Evolutionary conservation across 306 rosid genomes (phyloP).

Genomic region (Ochetophila trinervis): DNA sequence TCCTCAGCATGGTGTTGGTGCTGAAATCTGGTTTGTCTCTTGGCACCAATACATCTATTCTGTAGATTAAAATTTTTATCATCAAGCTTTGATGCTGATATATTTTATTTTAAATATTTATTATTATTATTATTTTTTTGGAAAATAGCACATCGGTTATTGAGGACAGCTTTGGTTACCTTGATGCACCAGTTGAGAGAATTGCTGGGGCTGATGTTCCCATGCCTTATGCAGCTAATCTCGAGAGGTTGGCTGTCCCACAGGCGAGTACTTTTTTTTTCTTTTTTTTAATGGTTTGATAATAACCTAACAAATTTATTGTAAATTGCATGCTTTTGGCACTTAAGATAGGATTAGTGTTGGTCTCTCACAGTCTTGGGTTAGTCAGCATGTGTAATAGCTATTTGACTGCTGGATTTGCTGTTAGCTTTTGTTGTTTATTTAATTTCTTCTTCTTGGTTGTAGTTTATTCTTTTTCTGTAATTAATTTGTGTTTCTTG

Average conservation of each 20-base stretch:
- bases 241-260: constrained; percentile 96
- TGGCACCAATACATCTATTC: constrained; percentile 10
- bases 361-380: not conserved
- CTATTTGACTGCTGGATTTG: not conserved
- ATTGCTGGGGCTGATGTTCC: constrained; percentile 96
- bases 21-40: constrained; percentile 84
- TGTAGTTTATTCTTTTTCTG: constrained; percentile 2
- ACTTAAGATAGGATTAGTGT: not conserved
- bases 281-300: not conserved
- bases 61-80: constrained; percentile 15
- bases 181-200: constrained; percentile 97
- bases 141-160: constrained; percentile 74
- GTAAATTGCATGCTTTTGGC: not conserved
- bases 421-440: not conserved
- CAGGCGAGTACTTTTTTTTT: constrained; percentile 48
- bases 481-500: constrained; percentile 8
- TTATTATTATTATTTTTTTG: too few species aligned
- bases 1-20: constrained; percentile 99
- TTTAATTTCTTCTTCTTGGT: not conserved
- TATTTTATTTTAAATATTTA: constrained; percentile 19
- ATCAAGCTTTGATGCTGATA: constrained; percentile 1
- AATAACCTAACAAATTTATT: not conserved
- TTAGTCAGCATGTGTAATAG: constrained; percentile 9
- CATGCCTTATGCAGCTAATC: constrained; percentile 98
- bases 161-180: constrained; percentile 95